Percentiles rank a stretch among this genome's conserved stretches.
Evolutionary conservation across 1,284 basidiomycete genomes (phyloP).

Genomic region (Inonotus hispidus): DNA sequence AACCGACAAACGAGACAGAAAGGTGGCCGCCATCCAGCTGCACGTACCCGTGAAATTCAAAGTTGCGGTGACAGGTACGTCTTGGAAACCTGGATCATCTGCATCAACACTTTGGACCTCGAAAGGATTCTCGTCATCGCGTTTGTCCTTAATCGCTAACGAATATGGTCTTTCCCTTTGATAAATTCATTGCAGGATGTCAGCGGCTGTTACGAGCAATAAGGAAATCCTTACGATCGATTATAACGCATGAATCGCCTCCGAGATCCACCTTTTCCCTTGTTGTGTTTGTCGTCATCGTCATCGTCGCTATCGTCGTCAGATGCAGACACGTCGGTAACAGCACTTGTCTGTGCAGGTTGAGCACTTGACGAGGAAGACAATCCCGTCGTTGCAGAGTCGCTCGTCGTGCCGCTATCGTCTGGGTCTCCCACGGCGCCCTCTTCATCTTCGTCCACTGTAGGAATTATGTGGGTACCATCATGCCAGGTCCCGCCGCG

Average conservation of each 20-base stretch:
- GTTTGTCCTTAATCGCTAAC: conserved; percentile 1
- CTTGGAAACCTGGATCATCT: conserved; percentile 35
- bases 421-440: conserved; percentile 1
- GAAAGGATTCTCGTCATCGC: conserved; percentile 25
- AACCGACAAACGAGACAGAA: not conserved
- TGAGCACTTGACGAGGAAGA: conserved; percentile 6
- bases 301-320: conserved; percentile 13
- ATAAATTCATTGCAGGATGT: not conserved
- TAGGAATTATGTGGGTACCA: conserved; percentile 33
- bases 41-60: conserved; percentile 45
- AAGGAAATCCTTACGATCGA: conserved; percentile 1
- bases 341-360: conserved; percentile 1
- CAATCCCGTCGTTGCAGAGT: not conserved
- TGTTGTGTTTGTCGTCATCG: conserved; percentile 20
- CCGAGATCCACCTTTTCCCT: conserved; percentile 16
- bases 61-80: conserved; percentile 35
- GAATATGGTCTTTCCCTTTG: not conserved
- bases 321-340: not conserved
- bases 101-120: conserved; percentile 27
- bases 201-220: not conserved
- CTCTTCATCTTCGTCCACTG: conserved; percentile 27
- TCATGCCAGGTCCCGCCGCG: conserved; percentile 38
- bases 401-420: conserved; percentile 9
- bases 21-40: not conserved
- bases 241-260: not conserved